Percentiles rank a stretch among this genome's conserved stretches.
Conservation (phyloP, 2,329 filamentous ascomycete genomes). For the Monosporascus cannonballus region DNA sequence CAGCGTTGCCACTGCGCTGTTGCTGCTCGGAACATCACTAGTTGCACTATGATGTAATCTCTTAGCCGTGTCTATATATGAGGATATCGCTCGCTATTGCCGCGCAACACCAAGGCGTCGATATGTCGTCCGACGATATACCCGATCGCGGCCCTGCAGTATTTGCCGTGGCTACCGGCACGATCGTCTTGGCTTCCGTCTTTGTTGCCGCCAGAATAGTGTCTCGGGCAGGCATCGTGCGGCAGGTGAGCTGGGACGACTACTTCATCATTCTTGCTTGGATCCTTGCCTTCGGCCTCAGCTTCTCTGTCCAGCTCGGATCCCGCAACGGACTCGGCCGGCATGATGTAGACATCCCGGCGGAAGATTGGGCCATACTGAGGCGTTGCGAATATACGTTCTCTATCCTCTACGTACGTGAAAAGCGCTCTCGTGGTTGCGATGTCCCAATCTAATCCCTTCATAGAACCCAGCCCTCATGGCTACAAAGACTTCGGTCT, state of each 20-base stretch:
- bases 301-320: slow-evolving; percentile 60
- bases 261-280: slow-evolving; percentile 76
- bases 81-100: slow-evolving; percentile 3
- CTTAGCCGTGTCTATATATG: not conserved
- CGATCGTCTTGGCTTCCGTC: slow-evolving; percentile 61
- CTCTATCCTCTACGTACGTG: slow-evolving; percentile 54
- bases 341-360: slow-evolving; percentile 55
- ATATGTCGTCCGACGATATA: slow-evolving; percentile 13
- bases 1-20: too few species aligned
- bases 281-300: slow-evolving; percentile 62
- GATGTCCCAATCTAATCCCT: slow-evolving; percentile 8
- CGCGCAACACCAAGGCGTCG: slow-evolving; percentile 15
- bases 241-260: slow-evolving; percentile 69
- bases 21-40: not conserved
- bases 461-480: slow-evolving; percentile 77
- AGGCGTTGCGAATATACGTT: slow-evolving; percentile 58
- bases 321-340: slow-evolving; percentile 61
- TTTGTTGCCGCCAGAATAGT: slow-evolving; percentile 72
- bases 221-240: slow-evolving; percentile 67
- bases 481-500: slow-evolving; percentile 87
- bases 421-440: not conserved
- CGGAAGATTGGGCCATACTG: slow-evolving; percentile 42
- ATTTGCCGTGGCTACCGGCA: slow-evolving; percentile 63
- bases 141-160: slow-evolving; percentile 52
- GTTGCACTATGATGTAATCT: not conserved